Evolutionary conservation across 768 basidiomycete genomes (phyloP).

Genomic region (Mycena rebaudengoi): DNA sequence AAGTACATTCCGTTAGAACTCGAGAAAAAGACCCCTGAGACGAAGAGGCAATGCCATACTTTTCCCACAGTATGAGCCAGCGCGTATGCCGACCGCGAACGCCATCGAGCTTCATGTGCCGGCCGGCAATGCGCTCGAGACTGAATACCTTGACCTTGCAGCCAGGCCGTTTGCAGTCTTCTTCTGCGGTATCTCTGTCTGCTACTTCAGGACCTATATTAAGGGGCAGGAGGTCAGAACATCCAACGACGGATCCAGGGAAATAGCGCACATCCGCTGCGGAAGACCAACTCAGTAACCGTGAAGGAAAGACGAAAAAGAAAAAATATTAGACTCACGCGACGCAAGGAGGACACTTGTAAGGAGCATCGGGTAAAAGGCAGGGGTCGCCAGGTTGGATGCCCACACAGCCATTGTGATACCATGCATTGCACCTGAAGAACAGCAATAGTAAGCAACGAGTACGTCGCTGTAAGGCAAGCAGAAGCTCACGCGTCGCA

Average conservation of each 20-base stretch:
- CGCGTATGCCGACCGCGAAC: not conserved
- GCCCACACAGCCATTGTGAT: constrained; percentile 5
- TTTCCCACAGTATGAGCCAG: constrained; percentile 18
- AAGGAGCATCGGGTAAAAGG: not conserved
- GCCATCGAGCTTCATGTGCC: constrained; percentile 1
- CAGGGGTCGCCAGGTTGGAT: constrained; percentile 9
- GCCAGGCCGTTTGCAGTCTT: constrained; percentile 3
- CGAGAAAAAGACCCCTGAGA: not conserved
- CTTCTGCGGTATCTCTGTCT: too few relatives aligned
- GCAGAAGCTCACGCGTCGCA: constrained; percentile 7
- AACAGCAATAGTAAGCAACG: not conserved
- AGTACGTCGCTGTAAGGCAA: not conserved
- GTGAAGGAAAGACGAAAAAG: not conserved
- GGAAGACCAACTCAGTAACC: not conserved
- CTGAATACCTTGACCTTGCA: constrained; percentile 10
- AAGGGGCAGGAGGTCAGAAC: not conserved
- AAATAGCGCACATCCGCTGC: not conserved
- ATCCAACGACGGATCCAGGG: not conserved
- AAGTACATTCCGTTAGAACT: not conserved
- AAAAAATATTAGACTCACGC: constrained; percentile 1
- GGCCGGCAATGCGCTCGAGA: constrained; percentile 3
- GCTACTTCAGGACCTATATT: not conserved
- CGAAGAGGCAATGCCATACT: not conserved
- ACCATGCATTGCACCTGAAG: constrained; percentile 10
- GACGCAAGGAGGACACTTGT: constrained; percentile 7